Percentiles rank a stretch among this genome's conserved stretches.
Evolutionary conservation across 148 eudicot species (phyloP).

Genomic region (Silene conica): DNA sequence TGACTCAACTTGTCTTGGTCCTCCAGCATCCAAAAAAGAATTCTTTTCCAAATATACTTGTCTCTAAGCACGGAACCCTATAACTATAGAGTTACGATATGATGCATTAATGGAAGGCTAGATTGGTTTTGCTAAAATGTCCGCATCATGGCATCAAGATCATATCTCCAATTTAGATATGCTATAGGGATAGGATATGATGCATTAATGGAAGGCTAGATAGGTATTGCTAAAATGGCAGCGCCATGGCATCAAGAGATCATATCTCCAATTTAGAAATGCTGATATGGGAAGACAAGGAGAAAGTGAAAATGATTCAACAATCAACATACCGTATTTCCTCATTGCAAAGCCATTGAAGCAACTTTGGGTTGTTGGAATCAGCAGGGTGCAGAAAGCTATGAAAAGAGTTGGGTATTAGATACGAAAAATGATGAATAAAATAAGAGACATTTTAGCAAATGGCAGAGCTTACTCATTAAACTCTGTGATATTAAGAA

Average conservation of each 20-base stretch:
- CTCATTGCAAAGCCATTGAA: constrained; percentile 91
- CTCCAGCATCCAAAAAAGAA: too few species aligned
- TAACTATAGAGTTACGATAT: neutral
- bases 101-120: neutral
- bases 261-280: neutral
- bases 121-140: neutral
- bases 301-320: neutral
- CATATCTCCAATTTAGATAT: neutral
- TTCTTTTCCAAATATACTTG: too few species aligned
- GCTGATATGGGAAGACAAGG: neutral
- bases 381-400: constrained; percentile 96
- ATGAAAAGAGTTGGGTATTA: constrained; percentile 21
- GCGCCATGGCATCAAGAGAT: neutral
- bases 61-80: neutral
- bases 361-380: constrained; percentile 66
- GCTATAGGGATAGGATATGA: too few species aligned
- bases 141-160: neutral
- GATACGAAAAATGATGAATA: constrained; percentile 9
- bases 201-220: too few species aligned
- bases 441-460: constrained; percentile 5
- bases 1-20: too few species aligned
- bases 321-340: constrained; percentile 71
- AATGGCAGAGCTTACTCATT: constrained; percentile 67
- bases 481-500: constrained; percentile 81
- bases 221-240: neutral